Evolutionary conservation across 2,329 filamentous ascomycete genomes (phyloP).

Genomic region (Phialemoniopsis sp.): DNA sequence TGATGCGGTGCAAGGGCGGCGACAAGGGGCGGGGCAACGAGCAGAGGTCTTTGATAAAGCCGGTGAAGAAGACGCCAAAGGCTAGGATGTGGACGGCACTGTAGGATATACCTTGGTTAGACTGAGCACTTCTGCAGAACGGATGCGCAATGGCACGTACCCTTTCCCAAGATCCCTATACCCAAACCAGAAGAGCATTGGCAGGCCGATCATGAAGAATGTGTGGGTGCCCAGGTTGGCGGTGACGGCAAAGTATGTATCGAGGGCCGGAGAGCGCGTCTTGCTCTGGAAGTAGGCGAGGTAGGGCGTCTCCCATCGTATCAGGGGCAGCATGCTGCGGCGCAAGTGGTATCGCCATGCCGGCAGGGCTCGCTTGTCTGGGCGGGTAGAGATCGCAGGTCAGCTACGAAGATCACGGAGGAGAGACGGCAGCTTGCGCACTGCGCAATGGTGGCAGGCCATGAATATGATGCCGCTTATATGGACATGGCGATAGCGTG

Average conservation of each 20-base stretch:
- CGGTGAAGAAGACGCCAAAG: conserved; percentile 78
- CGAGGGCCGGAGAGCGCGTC: conserved; percentile 77
- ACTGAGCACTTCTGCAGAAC: neutral
- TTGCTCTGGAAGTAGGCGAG: conserved; percentile 80
- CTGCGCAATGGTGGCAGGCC: neutral
- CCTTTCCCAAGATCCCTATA: conserved; percentile 80
- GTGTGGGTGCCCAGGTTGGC: conserved; percentile 97
- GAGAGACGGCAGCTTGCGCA: neutral
- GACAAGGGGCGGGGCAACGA: conserved; percentile 90
- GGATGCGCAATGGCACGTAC: conserved; percentile 45
- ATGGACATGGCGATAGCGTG: too few relatives aligned
- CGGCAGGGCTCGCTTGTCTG: conserved; percentile 80
- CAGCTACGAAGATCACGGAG: conserved; percentile 1
- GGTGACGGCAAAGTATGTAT: conserved; percentile 95
- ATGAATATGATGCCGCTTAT: too few relatives aligned
- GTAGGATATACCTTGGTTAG: conserved; percentile 1
- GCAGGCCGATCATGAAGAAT: conserved; percentile 95
- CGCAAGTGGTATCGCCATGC: conserved; percentile 85
- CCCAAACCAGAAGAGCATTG: conserved; percentile 95
- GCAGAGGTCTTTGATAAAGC: conserved; percentile 90
- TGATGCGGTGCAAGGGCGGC: conserved; percentile 88
- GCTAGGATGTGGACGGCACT: conserved; percentile 74
- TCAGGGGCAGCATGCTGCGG: conserved; percentile 75
- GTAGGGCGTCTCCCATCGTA: conserved; percentile 93
- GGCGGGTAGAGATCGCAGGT: conserved; percentile 1